Evolutionary conservation across 345 rosid species (phyloP), one percentile per base, ranked within the genome.

Genomic region (Nephelium lappaceum): DNA sequence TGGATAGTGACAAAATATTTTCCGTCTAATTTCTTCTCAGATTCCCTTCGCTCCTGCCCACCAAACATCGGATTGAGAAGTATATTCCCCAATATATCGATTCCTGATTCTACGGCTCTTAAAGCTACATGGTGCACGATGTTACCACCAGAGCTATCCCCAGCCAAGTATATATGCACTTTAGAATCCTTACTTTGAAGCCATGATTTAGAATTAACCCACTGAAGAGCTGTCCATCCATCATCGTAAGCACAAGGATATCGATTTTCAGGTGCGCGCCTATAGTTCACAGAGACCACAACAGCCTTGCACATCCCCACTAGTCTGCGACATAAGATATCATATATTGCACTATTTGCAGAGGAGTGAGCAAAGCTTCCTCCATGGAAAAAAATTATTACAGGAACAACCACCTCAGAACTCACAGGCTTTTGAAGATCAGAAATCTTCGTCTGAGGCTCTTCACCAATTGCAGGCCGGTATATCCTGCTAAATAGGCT

Each of bases 361-460:
- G 98, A 95, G 39, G 97, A 93, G 69, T 93, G 98, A 10, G 97
- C 97, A 77, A 95, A 95, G 84, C 98, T 93, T 77, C 98, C 98
- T 68, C 98, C 98, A 75, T 95, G 98, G 60, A 93, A 95, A 85
- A 95, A 95, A 67, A 95, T 47, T 68, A 95, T 86, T 45, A 93
- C 98, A 23, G 97, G 95, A 7, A 75, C 78, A 58, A 89, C 90
- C 24, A 88, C 68, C 21, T 95, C 97, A 18, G 81, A 78, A 6
- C 76, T 86, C 11, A 91, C 87, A 18, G 97, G 97, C 87, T 88
- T 95, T 86, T 92, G 90, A 8, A 95, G 95, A 15, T 91, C 94
- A 5, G 63, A 15, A 8, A 91, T 55, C 73, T 79, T 87, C 16
- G 80, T 89, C 25, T 55, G 91, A 78, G 84, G 84, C 25, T 80